Evolutionary conservation across 2,329 filamentous ascomycete genomes (phyloP), one percentile per base, ranked within the genome.

Genomic region (Aspergillus fumigatus): DNA sequence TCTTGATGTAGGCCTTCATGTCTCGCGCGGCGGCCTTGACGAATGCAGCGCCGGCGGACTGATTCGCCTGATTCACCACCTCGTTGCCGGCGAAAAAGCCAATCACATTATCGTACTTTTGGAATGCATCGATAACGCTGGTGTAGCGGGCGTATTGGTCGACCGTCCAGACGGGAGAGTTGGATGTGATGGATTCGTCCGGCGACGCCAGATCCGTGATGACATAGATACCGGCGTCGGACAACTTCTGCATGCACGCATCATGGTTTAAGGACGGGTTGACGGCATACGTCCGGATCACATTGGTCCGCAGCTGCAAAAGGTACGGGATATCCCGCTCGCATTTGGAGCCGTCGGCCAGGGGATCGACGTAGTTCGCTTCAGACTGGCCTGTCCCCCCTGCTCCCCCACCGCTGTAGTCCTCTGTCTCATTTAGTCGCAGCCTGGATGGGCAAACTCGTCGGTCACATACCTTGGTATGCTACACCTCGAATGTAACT

Each of bases 61-160:
- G 96, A 83, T 88, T 92, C 65, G 82, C 81, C 68, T 87, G 84
- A 82, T 97, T 96, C 67, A 91, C 88, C 60, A 99, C 94, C 79
- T 99, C 94, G 79, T 99, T 99, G 73, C 94, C 94, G 66, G 92
- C 93, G 75, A 99, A 97, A 87, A 97, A 99, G 68, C 94, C 94
- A 62, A 99, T 86, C 52, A 90, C 87, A 79, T 99, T 99, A 76
- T 84, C 83, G 82, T 96, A 97, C 72, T 89, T 82, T 65, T 83
- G 81, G 68, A 99, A 80, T 60, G 84, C 82, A 71, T 97, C 92
- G 58, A 99, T 80, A 59, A 99, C 94, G 29, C 78, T 77, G 56
- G 87, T 89, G 82, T 97, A 99, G 62, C 91, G 90, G 38, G 81
- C 72, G 79, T 87, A 96, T 50, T 97, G 82, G 11, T 83, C 82